A percentile compares a stretch with the other conserved stretches of the same genome.
Conservation (phyloP, 1,284 basidiomycete species). For the Ceratobasidium sp. region DNA sequence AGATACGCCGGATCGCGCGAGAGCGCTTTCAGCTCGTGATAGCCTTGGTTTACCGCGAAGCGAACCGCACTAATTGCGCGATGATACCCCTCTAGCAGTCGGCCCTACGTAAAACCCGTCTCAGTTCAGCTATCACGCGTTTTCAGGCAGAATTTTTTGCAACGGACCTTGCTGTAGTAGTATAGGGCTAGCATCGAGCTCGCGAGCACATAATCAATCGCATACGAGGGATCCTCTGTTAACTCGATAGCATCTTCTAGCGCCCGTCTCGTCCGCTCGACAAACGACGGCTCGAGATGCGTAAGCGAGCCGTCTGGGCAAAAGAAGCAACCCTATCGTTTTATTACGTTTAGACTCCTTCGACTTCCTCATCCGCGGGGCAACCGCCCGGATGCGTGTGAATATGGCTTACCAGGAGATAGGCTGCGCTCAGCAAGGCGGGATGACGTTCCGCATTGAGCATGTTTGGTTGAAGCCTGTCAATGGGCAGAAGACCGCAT, state of each 20-base stretch:
- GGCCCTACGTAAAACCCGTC: background rate
- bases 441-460: conserved; percentile 39
- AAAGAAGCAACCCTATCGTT: conserved; percentile 33
- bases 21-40: conserved; percentile 18
- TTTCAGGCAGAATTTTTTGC: too few relatives aligned
- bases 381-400: background rate
- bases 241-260: conserved; percentile 35
- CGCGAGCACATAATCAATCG: conserved; percentile 37
- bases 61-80: conserved; percentile 31
- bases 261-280: conserved; percentile 36
- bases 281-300: conserved; percentile 31
- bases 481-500: conserved; percentile 32
- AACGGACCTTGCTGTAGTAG: conserved; percentile 23
- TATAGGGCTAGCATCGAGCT: conserved; percentile 33
- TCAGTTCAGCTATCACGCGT: background rate
- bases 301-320: conserved; percentile 35
- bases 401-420: conserved; percentile 22
- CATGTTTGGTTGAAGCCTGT: conserved; percentile 28
- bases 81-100: conserved; percentile 37
- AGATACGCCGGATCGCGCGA: background rate
- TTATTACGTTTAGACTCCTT: background rate
- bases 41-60: conserved; percentile 37
- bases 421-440: conserved; percentile 19
- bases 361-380: background rate
- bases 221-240: conserved; percentile 18